Evolutionary conservation across 495 filamentous ascomycete species (phyloP).

Genomic region (Geoglossum glabrum): DNA sequence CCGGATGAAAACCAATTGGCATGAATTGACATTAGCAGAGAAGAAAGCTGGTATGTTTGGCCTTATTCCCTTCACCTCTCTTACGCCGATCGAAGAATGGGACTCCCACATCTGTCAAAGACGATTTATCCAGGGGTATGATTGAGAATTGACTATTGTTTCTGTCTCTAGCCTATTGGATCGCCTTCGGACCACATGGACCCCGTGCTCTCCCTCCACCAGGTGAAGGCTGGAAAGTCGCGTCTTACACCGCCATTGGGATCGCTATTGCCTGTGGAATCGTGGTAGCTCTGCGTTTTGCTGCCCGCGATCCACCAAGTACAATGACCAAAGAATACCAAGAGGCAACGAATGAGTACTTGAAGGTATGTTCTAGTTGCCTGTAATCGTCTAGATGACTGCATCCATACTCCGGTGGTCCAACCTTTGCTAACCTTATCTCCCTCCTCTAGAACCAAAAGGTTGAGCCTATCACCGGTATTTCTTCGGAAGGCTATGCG

Average conservation of each 20-base stretch:
- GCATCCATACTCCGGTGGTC: neutral
- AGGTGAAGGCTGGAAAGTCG: slow-evolving; percentile 58
- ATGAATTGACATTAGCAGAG: slow-evolving; percentile 81
- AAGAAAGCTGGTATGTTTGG: slow-evolving; percentile 87
- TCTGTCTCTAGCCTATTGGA: slow-evolving; percentile 67
- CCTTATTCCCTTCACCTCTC: neutral
- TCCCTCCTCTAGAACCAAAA: slow-evolving; percentile 42
- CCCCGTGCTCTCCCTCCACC: slow-evolving; percentile 65
- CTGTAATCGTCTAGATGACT: neutral
- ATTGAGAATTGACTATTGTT: neutral
- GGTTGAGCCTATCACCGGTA: slow-evolving; percentile 75
- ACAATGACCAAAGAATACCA: slow-evolving; percentile 95
- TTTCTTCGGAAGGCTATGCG: slow-evolving; percentile 58
- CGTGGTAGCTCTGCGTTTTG: slow-evolving; percentile 41
- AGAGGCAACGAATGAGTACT: slow-evolving; percentile 76
- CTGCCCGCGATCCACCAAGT: slow-evolving; percentile 47
- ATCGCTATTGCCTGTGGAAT: slow-evolving; percentile 36
- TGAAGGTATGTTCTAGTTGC: slow-evolving; percentile 40
- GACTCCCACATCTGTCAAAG: neutral
- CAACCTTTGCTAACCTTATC: neutral
- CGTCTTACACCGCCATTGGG: slow-evolving; percentile 46
- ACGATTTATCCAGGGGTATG: no score
- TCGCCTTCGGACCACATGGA: slow-evolving; percentile 90
- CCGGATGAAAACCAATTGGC: slow-evolving; percentile 95
- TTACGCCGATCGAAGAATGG: neutral